Conservation (phyloP, 176 grass and related monocot species). For the Aegilops tauschii region DNA sequence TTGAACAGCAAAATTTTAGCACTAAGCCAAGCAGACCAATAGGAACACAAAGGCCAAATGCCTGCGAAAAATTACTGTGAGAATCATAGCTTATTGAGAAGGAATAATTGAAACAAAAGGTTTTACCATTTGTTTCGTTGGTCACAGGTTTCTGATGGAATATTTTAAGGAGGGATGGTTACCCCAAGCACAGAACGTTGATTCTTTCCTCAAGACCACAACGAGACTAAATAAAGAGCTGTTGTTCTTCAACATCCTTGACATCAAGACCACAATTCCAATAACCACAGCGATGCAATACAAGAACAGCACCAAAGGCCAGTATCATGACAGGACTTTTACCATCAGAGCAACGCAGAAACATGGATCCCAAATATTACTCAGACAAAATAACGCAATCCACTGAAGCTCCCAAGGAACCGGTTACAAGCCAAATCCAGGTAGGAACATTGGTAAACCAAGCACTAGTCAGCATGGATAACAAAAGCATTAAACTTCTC, state of each 20-base stretch:
- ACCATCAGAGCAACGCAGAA: slow-evolving; percentile 23
- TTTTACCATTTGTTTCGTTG: slow-evolving; percentile 30
- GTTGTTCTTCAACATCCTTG: slow-evolving; percentile 14
- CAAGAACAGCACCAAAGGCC: slow-evolving; percentile 42
- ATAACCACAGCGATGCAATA: slow-evolving; percentile 4
- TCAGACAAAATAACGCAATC: slow-evolving; percentile 38
- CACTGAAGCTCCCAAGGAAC: slow-evolving; percentile 30
- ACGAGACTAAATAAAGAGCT: not conserved
- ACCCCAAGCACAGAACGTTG: not conserved
- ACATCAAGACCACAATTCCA: not conserved
- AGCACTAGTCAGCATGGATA: slow-evolving; percentile 23
- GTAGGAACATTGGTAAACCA: slow-evolving; percentile 26
- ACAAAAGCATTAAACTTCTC: slow-evolving; percentile 13
- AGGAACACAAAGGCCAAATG: slow-evolving; percentile 39
- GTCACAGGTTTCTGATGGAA: not conserved
- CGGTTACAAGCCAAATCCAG: slow-evolving; percentile 40
- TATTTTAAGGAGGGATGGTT: slow-evolving; percentile 6
- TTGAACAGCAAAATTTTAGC: slow-evolving; percentile 32
- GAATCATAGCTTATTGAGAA: slow-evolving; percentile 19
- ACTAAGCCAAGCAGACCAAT: slow-evolving; percentile 29
- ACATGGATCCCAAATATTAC: slow-evolving; percentile 28
- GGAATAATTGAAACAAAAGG: slow-evolving; percentile 12
- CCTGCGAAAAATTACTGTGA: slow-evolving; percentile 44
- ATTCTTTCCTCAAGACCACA: slow-evolving; percentile 5
- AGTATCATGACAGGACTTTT: slow-evolving; percentile 31